Conservation (phyloP, 192 early-diverging fungal species). For the Coemansia sp. region DNA sequence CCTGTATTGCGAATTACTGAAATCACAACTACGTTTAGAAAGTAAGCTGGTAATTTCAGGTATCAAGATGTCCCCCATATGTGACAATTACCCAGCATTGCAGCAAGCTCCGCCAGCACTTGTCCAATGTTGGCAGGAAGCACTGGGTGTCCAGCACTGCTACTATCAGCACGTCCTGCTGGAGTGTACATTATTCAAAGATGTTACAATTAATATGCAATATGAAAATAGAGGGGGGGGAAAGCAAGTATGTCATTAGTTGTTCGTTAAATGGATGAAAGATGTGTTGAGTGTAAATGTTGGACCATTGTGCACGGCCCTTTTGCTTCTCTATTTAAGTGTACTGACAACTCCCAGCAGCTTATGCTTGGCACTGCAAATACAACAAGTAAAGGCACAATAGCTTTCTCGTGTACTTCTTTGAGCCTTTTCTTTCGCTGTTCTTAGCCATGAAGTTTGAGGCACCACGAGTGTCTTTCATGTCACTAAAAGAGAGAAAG, state of each 20-base stretch:
- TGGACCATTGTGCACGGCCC: background rate
- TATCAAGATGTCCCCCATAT: too few relatives aligned
- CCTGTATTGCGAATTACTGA: too few relatives aligned
- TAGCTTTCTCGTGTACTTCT: background rate
- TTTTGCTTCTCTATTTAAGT: background rate
- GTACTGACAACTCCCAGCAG: background rate
- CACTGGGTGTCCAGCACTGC: conserved; percentile 1
- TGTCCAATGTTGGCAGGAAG: background rate
- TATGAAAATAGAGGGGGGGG: background rate
- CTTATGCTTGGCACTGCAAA: background rate
- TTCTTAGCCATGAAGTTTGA: background rate
- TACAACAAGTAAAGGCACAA: background rate
- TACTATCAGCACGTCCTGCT: background rate
- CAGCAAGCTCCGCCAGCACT: background rate
- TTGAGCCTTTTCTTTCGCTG: background rate
- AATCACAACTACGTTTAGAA: too few relatives aligned
- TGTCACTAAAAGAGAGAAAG: background rate
- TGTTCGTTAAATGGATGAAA: background rate
- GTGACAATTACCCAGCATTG: conserved; percentile 4
- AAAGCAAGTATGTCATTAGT: background rate
- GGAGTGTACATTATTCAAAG: conserved; percentile 3
- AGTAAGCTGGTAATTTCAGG: too few relatives aligned
- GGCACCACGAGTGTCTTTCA: background rate
- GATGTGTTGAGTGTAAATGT: background rate
- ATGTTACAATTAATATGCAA: background rate